Base-by-base conservation (phyloP, 2,329 filamentous ascomycete genomes). In the Zarea fungicola region DNA sequence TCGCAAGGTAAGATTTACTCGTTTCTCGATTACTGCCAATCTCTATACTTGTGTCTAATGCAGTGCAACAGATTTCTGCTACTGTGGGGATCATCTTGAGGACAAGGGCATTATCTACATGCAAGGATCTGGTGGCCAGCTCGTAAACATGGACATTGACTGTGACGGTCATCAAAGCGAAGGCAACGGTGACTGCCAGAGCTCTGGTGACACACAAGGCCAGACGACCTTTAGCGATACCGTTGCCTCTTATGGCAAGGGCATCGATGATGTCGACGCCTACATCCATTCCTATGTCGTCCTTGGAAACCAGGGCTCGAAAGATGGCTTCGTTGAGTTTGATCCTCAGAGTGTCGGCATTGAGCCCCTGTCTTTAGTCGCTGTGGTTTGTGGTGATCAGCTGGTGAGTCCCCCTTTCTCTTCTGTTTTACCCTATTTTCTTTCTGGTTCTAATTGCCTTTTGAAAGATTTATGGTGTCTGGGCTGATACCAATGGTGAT, bases 401-500 rank as follows among this genome's bases (percentile, higher is more conserved):
- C 59, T 78, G 59, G 70, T 72, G 58, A 35, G 54, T 35, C 4
- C 11, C 22, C 16, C 21, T 37, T 2, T 18, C 6, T 3, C 1
- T 14, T 16, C 10, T 6, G 1, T 42, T n/a, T n/a, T n/a, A 76
- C 13, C 11, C 22, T 22, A 21, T 22, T n/a, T n/a, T n/a, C n/a
- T n/a, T n/a, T n/a, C n/a, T n/a, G n/a, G n/a, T n/a, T n/a, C n/a
- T n/a, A n/a, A n/a, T n/a, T n/a, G n/a, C n/a, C n/a, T n/a, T n/a
- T 72, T n/a, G n/a, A 3, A 8, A 37, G 35, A 66, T 73, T 54
- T 83, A 83, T 56, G 79, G 77, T 10, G 64, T 83, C 43, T 80
- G 74, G 75, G 77, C 75, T 21, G 76, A 81, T 57, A 74, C 69
- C 16, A 80, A 80, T 49, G 77, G 75, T 28, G 72, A 67, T 34